Base-by-base conservation (phyloP, 495 filamentous ascomycete genomes). In the Hamigera avellanea region DNA sequence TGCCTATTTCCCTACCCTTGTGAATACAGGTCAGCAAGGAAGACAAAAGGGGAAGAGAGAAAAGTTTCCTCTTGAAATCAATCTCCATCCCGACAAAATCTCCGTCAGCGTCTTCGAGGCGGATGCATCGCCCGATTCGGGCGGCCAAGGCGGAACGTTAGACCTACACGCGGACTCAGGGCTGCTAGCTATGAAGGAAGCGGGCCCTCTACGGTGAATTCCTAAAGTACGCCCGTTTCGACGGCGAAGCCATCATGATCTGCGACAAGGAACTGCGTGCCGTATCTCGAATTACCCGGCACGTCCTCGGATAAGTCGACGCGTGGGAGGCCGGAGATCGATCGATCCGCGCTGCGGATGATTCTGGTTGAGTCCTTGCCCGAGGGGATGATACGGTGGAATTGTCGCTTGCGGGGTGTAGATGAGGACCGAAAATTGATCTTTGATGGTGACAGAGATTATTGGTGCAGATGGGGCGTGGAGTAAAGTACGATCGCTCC, bases 381-480 rank as follows among this genome's bases (percentile, higher is more conserved):
- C 6, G 14, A 33, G 8, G 42, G 43, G 4, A 35, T 39, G n/a
- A 45, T 61, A 12, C 42, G 45, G 32, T 61, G 50, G 54, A 45
- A 45, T 9, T 36, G 27, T 13, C 42, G 44, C 14, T 32, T 61
- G 8, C 33, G 39, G 1, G 25, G 31, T 3, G 54, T 57, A 9
- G 44, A 44, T 13, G 32, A 46, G n/a, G 28, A 50, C 16, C 2
- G 45, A 52, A 26, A 26, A 54, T 46, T 12, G 42, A 79, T 43
- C 50, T 78, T 4, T n/a, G n/a, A n/a, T n/a, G n/a, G n/a, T n/a
- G n/a, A n/a, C n/a, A n/a, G n/a, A n/a, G n/a, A 56, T 80, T 0
- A 62, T 80, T 10, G 75, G 76, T 12, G 73, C 75, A 0, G 76
- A 79, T 40, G 75, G 77, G 12, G 72, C 72, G 8, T 78, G 74